These are phyloP conservation scores for Lophium mytilinum DNA, from an alignment of 495 filamentous ascomycete genomes.

Conservation along the genomic window DNA sequence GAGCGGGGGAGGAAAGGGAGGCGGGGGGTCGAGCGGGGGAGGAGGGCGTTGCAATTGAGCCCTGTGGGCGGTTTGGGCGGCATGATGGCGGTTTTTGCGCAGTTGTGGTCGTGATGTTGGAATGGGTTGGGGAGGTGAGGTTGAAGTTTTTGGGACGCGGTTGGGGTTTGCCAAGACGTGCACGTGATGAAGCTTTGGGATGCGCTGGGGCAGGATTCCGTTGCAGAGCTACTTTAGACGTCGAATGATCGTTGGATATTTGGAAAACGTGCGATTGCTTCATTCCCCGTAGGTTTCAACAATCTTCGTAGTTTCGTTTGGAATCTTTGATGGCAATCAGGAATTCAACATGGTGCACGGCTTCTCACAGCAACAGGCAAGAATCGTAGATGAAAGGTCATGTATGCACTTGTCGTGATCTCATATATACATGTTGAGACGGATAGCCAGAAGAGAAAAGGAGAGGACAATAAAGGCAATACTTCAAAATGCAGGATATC, in stretches of 20 bases:
- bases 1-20: conserved; percentile 12
- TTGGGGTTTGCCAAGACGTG: background rate
- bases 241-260: too few relatives aligned
- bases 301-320: too few relatives aligned
- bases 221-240: too few relatives aligned
- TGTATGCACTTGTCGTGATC: background rate
- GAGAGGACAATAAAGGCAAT: background rate
- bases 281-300: too few relatives aligned
- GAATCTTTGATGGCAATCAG: too few relatives aligned
- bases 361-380: background rate
- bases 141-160: too few relatives aligned
- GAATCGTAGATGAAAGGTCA: too few relatives aligned
- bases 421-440: background rate
- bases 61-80: conserved; percentile 19
- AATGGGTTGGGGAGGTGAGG: background rate
- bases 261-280: too few relatives aligned
- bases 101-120: background rate
- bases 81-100: conserved; percentile 19
- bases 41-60: conserved; percentile 20
- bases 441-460: background rate
- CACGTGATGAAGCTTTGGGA: background rate
- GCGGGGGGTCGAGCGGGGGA: conserved; percentile 18
- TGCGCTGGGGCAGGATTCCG: too few relatives aligned
- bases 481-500: background rate
- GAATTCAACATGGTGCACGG: background rate